These are phyloP conservation scores for Teratosphaeria viscida DNA, from an alignment of 2,329 filamentous ascomycete genomes.

Conservation along the genomic window DNA sequence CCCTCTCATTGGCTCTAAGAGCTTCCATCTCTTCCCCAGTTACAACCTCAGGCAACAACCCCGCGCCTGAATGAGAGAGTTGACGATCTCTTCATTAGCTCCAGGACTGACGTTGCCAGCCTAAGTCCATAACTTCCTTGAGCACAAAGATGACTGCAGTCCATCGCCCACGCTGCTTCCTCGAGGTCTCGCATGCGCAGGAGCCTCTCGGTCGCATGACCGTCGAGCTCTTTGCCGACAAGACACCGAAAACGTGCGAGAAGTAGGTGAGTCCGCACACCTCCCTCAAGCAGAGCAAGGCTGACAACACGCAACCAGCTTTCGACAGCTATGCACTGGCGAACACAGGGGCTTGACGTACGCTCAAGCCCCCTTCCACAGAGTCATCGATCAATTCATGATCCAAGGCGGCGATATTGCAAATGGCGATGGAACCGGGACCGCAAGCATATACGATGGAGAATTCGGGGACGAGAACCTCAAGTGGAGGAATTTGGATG, in stretches of 20 bases:
- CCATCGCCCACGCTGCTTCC: conserved; percentile 30
- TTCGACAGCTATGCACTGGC: conserved; percentile 34
- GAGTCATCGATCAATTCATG: conserved; percentile 36
- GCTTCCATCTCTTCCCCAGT: no score
- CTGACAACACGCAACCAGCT: conserved; percentile 24
- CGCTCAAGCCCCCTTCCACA: conserved; percentile 29
- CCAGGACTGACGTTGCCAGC: not conserved
- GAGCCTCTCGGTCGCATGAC: conserved; percentile 33
- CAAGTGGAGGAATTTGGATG: conserved; percentile 31
- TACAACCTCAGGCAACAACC: not conserved
- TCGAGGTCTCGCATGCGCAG: conserved; percentile 32
- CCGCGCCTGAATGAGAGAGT: not conserved
- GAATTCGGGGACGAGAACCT: conserved; percentile 34
- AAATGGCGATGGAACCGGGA: conserved; percentile 31
- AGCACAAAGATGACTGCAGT: conserved; percentile 8
- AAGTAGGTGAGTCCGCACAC: conserved; percentile 25
- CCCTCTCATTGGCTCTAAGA: no score
- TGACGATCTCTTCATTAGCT: not conserved
- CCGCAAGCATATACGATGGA: conserved; percentile 29
- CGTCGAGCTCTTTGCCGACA: conserved; percentile 37
- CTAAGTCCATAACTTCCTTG: not conserved
- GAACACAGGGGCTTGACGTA: conserved; percentile 29
- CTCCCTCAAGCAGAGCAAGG: not conserved
- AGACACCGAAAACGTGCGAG: conserved; percentile 36
- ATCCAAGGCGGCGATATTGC: conserved; percentile 35